These are phyloP conservation scores for Russula sp. DNA, from an alignment of 768 basidiomycete species.

Conservation along the genomic window DNA sequence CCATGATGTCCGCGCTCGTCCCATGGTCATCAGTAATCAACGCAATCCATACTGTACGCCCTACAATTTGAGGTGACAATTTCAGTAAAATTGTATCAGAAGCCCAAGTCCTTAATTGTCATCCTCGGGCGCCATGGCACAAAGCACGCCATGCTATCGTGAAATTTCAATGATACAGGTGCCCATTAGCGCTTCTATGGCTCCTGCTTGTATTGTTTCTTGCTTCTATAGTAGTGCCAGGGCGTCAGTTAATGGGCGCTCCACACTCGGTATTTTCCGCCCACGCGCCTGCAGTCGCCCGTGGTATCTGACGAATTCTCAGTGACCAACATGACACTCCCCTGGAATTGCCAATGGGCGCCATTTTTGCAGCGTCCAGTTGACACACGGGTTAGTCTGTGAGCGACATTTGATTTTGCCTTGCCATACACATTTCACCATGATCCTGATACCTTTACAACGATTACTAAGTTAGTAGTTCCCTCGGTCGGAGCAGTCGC, in stretches of 20 bases:
- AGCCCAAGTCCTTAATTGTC: not conserved
- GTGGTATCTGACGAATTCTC: not conserved
- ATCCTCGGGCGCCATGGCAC: not conserved
- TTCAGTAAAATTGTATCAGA: conserved; percentile 11
- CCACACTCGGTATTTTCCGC: not conserved
- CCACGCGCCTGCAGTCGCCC: not conserved
- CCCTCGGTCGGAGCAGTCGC: not conserved
- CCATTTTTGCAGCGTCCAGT: not conserved
- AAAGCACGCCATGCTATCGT: not conserved
- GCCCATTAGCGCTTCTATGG: conserved; percentile 13
- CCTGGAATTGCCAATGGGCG: not conserved
- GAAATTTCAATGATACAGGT: conserved; percentile 8
- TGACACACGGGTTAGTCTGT: not conserved
- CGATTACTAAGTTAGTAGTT: no score
- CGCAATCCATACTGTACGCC: no score
- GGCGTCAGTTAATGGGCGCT: not conserved
- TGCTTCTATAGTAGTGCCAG: no score
- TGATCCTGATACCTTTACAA: not conserved
- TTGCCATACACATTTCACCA: not conserved
- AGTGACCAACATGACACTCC: not conserved
- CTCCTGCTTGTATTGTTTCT: not conserved
- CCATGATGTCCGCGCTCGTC: no score
- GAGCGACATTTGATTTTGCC: not conserved
- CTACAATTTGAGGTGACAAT: no score
- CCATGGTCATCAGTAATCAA: no score